These are phyloP conservation scores for Yarrowia sp. DNA, from an alignment of 805 yeast genomes.

Conservation along the genomic window DNA sequence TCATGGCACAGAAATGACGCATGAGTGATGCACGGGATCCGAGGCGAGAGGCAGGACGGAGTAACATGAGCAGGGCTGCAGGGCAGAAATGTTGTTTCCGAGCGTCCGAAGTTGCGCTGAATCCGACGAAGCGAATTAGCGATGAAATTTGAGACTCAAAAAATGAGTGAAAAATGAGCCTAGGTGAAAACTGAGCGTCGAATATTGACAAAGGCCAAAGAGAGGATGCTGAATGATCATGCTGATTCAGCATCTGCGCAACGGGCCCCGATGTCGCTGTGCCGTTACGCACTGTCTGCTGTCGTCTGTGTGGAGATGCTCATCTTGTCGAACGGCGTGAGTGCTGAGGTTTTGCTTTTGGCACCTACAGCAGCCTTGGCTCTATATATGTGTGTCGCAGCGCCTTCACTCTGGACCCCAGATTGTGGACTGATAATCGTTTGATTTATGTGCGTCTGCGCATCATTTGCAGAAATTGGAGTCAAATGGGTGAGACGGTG, in stretches of 20 bases:
- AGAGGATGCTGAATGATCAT: too few relatives aligned
- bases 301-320: background rate
- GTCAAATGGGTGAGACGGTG: background rate
- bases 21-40: background rate
- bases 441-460: constrained; percentile 8
- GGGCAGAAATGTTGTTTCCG: too few relatives aligned
- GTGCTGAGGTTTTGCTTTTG: background rate
- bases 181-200: too few relatives aligned
- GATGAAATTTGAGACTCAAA: too few relatives aligned
- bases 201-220: too few relatives aligned
- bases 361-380: background rate
- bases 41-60: background rate
- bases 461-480: background rate
- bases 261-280: too few relatives aligned
- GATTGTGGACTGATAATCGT: constrained; percentile 19
- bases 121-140: too few relatives aligned
- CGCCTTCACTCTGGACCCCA: background rate
- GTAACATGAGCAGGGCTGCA: too few relatives aligned
- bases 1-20: constrained; percentile 13
- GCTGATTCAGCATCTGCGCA: too few relatives aligned
- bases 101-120: too few relatives aligned
- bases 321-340: background rate
- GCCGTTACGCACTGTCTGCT: background rate
- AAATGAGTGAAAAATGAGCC: too few relatives aligned
- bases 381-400: background rate